These are phyloP conservation scores for Vitellaria paradoxa DNA, from an alignment of 179 eudicot genomes.

Conservation along the genomic window DNA sequence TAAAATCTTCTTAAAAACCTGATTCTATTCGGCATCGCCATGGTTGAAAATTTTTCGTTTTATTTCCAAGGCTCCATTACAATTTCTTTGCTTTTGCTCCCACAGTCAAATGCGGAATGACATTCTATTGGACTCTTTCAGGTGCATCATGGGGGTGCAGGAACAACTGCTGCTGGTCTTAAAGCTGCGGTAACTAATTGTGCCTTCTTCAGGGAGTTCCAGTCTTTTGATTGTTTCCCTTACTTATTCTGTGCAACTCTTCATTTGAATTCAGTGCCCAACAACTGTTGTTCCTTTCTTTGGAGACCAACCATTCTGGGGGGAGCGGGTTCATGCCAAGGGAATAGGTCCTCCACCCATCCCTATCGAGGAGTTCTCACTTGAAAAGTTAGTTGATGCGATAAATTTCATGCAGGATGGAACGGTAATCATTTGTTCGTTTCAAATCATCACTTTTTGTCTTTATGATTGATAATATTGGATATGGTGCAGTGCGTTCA, in stretches of 20 bases:
- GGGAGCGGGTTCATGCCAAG: conserved; percentile 70
- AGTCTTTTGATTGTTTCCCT: neutral
- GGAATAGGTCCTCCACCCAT: conserved; percentile 85
- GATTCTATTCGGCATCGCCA: too few species aligned
- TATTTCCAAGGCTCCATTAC: neutral
- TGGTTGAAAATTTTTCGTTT: neutral
- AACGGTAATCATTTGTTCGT: conserved; percentile 33
- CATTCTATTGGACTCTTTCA: conserved; percentile 15
- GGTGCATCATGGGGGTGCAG: conserved; percentile 98
- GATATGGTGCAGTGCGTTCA: neutral
- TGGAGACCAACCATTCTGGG: conserved; percentile 96
- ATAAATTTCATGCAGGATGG: conserved; percentile 71
- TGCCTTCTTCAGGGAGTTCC: neutral
- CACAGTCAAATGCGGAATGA: neutral
- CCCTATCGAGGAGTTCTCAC: conserved; percentile 67
- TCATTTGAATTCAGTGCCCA: conserved; percentile 59
- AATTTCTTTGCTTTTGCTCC: neutral
- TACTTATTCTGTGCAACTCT: neutral
- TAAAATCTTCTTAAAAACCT: too few species aligned
- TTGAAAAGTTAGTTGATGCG: conserved; percentile 58
- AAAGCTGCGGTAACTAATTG: conserved; percentile 69
- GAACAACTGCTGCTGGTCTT: conserved; percentile 93
- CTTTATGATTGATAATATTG: neutral
- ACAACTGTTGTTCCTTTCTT: conserved; percentile 86
- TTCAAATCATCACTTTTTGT: neutral